Percentiles rank a stretch among this genome's conserved stretches.
phyloP scores from a whole-genome alignment of 495 filamentous ascomycete genomes.

The Staphylotrichum longicolle region DNA sequence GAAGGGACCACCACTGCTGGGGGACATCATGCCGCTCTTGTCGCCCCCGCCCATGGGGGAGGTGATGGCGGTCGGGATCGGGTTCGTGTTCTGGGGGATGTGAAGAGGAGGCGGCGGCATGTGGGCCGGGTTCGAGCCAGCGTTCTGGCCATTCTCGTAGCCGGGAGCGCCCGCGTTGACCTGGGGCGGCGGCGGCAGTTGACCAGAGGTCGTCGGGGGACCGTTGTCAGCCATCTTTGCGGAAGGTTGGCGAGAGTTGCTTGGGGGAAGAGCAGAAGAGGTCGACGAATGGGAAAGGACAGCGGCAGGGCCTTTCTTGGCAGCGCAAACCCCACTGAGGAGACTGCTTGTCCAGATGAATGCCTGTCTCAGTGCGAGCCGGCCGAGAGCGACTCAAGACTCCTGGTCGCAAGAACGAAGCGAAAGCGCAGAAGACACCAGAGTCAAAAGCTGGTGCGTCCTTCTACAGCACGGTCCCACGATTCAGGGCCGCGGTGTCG shows the following conservation, averaged over 20 bases:
- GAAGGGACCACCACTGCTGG: conserved; percentile 73
- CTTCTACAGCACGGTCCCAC: not conserved
- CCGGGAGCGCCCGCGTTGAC: conserved; percentile 65
- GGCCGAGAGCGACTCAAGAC: conserved; percentile 3
- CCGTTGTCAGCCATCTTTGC: conserved; percentile 67
- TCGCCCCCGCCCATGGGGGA: conserved; percentile 73
- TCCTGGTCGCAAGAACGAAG: conserved; percentile 1
- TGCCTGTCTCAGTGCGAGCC: conserved; percentile 8
- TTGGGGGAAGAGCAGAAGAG: conserved; percentile 6
- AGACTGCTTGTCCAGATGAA: conserved; percentile 13
- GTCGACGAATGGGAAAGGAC: conserved; percentile 20
- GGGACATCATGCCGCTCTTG: conserved; percentile 71
- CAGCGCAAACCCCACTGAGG: conserved; percentile 24
- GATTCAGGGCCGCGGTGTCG: not conserved
- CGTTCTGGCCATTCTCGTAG: conserved; percentile 66
- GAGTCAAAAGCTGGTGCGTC: not conserved
- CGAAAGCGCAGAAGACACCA: conserved; percentile 5
- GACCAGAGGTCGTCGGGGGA: conserved; percentile 51
- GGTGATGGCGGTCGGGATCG: conserved; percentile 89
- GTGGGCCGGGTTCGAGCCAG: conserved; percentile 69
- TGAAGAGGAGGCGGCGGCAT: conserved; percentile 93
- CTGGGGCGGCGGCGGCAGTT: conserved; percentile 65
- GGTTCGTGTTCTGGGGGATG: conserved; percentile 95
- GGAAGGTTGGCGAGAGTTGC: conserved; percentile 9
- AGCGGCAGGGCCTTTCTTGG: conserved; percentile 22